These are phyloP conservation scores for Scheffersomyces titani DNA, from an alignment of 1,139 yeast genomes.

Conservation along the genomic window DNA sequence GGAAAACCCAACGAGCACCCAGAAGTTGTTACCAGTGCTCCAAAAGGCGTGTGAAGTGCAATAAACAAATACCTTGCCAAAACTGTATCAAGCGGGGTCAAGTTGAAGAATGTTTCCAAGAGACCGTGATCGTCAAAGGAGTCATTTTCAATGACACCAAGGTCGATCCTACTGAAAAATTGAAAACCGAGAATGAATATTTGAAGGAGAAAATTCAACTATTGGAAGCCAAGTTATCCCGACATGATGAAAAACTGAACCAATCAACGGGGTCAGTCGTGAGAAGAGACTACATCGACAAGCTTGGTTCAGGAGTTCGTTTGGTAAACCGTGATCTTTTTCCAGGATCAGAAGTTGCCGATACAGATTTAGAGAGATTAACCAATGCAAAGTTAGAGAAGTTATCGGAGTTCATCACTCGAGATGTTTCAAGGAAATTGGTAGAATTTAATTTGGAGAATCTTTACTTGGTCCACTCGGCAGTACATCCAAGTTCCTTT, in stretches of 20 bases:
- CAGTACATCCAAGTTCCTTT: slow-evolving; percentile 13
- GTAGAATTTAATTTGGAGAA: slow-evolving; percentile 12
- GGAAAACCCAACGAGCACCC: slow-evolving; percentile 1
- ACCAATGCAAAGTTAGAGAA: not conserved
- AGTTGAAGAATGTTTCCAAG: not conserved
- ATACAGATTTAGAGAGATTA: no score
- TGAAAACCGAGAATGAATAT: no score
- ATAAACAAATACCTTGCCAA: slow-evolving; percentile 1
- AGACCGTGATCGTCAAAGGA: not conserved
- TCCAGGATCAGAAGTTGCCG: no score
- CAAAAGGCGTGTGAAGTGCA: slow-evolving; percentile 1
- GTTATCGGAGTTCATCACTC: slow-evolving; percentile 6
- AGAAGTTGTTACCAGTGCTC: slow-evolving; percentile 1
- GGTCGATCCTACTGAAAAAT: no score
- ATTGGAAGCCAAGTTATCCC: no score
- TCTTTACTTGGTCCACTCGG: slow-evolving; percentile 14
- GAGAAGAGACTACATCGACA: no score
- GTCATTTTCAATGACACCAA: not conserved
- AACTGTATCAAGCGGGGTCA: not conserved
- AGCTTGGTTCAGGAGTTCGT: no score
- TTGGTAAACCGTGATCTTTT: no score
- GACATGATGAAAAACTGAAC: no score
- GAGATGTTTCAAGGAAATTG: slow-evolving; percentile 4
- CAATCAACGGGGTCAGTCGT: no score
- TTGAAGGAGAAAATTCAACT: no score